A percentile compares a stretch with the other conserved stretches of the same genome.
Evolutionary conservation across 257 asterid genomes (phyloP).

Genomic region (Mentha longifolia): DNA sequence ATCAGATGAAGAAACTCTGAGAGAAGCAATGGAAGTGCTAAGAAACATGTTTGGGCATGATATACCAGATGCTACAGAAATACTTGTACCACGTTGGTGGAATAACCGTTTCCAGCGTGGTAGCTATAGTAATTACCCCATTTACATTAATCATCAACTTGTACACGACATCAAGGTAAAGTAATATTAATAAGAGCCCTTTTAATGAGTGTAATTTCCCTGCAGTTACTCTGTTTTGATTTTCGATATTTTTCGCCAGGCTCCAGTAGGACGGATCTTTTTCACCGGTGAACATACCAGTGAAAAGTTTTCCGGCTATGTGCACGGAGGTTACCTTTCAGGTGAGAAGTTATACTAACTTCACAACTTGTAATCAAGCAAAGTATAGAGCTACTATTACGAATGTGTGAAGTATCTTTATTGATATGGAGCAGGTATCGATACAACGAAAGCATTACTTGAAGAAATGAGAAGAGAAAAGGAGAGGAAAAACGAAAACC

Average conservation of each 20-base stretch:
- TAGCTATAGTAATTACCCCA: slow-evolving; percentile 89
- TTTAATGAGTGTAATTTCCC: background rate
- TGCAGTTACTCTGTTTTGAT: slow-evolving; percentile 5
- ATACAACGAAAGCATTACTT: slow-evolving; percentile 63
- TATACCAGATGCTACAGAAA: slow-evolving; percentile 72
- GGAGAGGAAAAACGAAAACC: slow-evolving; percentile 58
- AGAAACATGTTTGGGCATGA: slow-evolving; percentile 82
- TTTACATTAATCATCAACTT: slow-evolving; percentile 61
- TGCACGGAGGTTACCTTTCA: slow-evolving; percentile 93
- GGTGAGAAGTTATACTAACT: slow-evolving; percentile 43
- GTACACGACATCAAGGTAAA: slow-evolving; percentile 66
- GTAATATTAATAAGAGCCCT: slow-evolving; percentile 4
- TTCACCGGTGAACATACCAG: slow-evolving; percentile 97
- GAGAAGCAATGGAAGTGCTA: slow-evolving; percentile 91
- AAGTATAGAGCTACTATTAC: background rate
- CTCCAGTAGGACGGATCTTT: slow-evolving; percentile 81
- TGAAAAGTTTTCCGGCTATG: slow-evolving; percentile 81
- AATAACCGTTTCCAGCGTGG: slow-evolving; percentile 89
- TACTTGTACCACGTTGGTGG: slow-evolving; percentile 97
- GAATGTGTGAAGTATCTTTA: background rate
- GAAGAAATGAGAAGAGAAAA: slow-evolving; percentile 62
- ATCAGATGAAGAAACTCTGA: slow-evolving; percentile 69
- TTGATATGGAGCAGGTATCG: slow-evolving; percentile 63
- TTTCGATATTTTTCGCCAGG: slow-evolving; percentile 50
- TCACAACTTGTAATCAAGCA: background rate